These are phyloP conservation scores for Ceratobasidium sp. DNA, from an alignment of 1,284 basidiomycete species.

Conservation along the genomic window DNA sequence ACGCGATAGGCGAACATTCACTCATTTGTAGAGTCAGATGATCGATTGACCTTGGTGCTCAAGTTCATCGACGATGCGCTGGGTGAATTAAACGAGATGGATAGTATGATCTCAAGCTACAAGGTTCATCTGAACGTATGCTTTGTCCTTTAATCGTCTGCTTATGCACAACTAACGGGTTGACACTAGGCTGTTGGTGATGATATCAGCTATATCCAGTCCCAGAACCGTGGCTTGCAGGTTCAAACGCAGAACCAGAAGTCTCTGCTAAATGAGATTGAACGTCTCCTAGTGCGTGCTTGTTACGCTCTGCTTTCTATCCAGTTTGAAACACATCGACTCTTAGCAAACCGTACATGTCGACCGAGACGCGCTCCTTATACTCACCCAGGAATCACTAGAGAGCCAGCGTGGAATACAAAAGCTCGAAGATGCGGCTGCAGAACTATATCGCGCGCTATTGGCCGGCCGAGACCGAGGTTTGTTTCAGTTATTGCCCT, in stretches of 20 bases:
- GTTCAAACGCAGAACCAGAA: slow-evolving; percentile 97
- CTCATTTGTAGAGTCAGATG: slow-evolving; percentile 92
- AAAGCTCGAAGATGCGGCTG: slow-evolving; percentile 80
- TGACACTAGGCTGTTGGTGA: slow-evolving; percentile 65
- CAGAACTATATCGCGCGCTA: slow-evolving; percentile 93
- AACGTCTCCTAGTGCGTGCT: slow-evolving; percentile 75
- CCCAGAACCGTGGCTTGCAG: slow-evolving; percentile 94
- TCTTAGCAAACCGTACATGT: slow-evolving; percentile 91
- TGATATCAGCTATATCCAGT: slow-evolving; percentile 95
- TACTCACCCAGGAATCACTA: slow-evolving; percentile 84
- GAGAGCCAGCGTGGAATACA: slow-evolving; percentile 78
- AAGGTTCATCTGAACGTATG: slow-evolving; percentile 90
- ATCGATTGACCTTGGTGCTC: slow-evolving; percentile 83
- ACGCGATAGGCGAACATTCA: slow-evolving; percentile 89
- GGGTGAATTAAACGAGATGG: slow-evolving; percentile 84
- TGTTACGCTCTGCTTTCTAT: slow-evolving; percentile 12
- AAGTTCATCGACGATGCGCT: slow-evolving; percentile 89
- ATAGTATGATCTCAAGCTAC: slow-evolving; percentile 84
- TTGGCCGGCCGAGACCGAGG: slow-evolving; percentile 89
- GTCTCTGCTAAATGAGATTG: slow-evolving; percentile 78
- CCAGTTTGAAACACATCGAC: background rate
- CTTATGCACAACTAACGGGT: background rate
- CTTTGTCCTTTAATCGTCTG: background rate
- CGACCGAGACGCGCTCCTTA: slow-evolving; percentile 73
- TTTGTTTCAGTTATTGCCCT: slow-evolving; percentile 47